Base-by-base conservation (phyloP, 257 asterid species). In the Solanum lycopersicoides region DNA sequence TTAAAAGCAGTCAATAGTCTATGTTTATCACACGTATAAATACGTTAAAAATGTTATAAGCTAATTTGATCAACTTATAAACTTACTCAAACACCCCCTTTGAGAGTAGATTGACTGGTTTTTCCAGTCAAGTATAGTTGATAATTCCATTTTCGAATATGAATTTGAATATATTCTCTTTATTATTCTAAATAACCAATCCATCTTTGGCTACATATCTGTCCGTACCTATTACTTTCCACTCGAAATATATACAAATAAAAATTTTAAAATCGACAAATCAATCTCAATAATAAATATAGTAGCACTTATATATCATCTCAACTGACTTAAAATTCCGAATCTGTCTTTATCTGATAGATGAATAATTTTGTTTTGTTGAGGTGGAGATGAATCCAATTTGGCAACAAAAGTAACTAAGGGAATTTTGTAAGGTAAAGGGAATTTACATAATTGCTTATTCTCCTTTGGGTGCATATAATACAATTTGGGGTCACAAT, bases 401-500 rank as follows among this genome's bases (percentile, higher is more conserved):
- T 9, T 95, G 98, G 98, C 94, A 90, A 50, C 98, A 93, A 79
- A 89, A 90, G 88, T 69, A 85, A 34, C 35, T 95, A 86, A 83
- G 88, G 91, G 91, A 92, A 18, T 93, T 91, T 9, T 95, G 96
- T 83, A 92, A 47, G 56, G 91, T 74, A 44, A 90, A 91, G 56
- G 93, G 94, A 0, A 79, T 95, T 80, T 94, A 93, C 56, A 45
- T 95, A 0, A 90, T 92, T 25, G 98, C 93, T 0, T 94, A 90
- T 87, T 94, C 96, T 87, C 96, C 98, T 0, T 77, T 94, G 59
- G 98, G 96, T 12, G 93, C 95, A 20, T 89, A 92, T 84, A 92
- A 92, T 73, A 93, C 98, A 1, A 72, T 16, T 20, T 93, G 98
- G 98, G 97, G 95, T 72, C 92, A 93, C 72, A 90, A 89, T 41